Conservation (phyloP, 108 stramenopile species). For the Cyclostephanos tholiformis region DNA sequence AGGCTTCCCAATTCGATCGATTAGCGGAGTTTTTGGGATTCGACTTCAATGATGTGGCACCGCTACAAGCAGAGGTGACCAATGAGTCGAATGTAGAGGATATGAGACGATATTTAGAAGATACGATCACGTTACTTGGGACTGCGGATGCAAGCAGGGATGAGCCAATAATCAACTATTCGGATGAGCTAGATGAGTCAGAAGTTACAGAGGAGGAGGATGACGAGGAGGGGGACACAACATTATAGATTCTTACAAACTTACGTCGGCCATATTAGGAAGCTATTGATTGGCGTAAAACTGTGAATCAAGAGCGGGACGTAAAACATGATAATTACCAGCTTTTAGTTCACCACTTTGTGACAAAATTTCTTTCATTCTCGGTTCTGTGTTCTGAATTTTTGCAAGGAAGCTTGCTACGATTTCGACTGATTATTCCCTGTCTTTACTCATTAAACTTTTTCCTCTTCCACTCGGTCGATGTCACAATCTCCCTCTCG, state of each 20-base stretch:
- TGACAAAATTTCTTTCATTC: too few species aligned
- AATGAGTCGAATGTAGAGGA: conserved; percentile 62
- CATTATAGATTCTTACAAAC: neutral
- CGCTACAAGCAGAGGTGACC: conserved; percentile 39
- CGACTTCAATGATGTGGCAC: conserved; percentile 68
- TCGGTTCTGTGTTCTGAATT: too few species aligned
- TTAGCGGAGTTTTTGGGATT: conserved; percentile 73
- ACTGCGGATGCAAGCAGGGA: conserved; percentile 47
- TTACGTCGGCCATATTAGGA: too few species aligned
- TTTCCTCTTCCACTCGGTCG: conserved; percentile 14
- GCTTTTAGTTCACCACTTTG: too few species aligned
- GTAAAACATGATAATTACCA: too few species aligned
- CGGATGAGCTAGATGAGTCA: conserved; percentile 15
- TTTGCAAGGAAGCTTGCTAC: too few species aligned
- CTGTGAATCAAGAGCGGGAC: too few species aligned
- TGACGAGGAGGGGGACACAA: conserved; percentile 31
- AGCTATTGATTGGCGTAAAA: too few species aligned
- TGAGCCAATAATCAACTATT: conserved; percentile 22
- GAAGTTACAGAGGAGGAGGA: conserved; percentile 33
- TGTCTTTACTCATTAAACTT: neutral
- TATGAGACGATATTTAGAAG: conserved; percentile 74
- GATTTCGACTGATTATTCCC: neutral
- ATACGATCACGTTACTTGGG: conserved; percentile 59
- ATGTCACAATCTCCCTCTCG: conserved; percentile 52
- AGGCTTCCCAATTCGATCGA: conserved; percentile 66